Evolutionary conservation across 176 grass and related monocot genomes (phyloP), one percentile per base, ranked within the genome.

Genomic region (Carex pumila): DNA sequence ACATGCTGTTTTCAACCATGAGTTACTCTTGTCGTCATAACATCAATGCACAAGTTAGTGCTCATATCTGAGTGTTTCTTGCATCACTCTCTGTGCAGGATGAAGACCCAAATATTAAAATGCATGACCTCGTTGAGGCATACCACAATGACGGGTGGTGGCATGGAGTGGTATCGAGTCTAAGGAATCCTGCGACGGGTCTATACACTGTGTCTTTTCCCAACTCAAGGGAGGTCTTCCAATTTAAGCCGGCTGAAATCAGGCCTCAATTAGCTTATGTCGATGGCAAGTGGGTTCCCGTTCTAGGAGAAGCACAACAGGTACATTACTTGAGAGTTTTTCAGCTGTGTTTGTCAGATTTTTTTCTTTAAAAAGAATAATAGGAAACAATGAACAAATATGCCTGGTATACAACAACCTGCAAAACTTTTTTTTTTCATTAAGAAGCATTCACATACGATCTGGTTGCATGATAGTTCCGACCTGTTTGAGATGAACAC

Each of bases 121-220:
- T 85, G 1, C 79, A 84, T 68, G 90, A 89, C 67, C 82, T 92
- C 56, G 87, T 92, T 3, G 90, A 92, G 80, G 90, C 75, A 61
- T 90, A 80, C 81, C 49, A 90, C 32, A 65, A 14, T 18, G 89
- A 91, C 3, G 94, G 91, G 0, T 91, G 91, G 94, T 96, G 94
- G 94, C 62, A 84, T 1, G 89, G 91, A 15, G 87, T 96, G 31
- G 31, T 96, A 4, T 78, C 66, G 19, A 67, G 25, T 63, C 30
- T 82, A 22, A 59, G 54, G 57, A 83, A 59, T 45, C 7, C 41
- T 14, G 12, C 13, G 4, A 57, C 56, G 4, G 25, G 39, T 11
- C 10, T 9, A 21, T 97, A 90, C 72, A 61, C n/a, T 2, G 94
- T 97, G 7, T 84, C 84, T n/a, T 92, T 97, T 64, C 92, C 92